These are phyloP conservation scores for Ceratobasidium sp. DNA, from an alignment of 1,284 basidiomycete species.

Conservation along the genomic window DNA sequence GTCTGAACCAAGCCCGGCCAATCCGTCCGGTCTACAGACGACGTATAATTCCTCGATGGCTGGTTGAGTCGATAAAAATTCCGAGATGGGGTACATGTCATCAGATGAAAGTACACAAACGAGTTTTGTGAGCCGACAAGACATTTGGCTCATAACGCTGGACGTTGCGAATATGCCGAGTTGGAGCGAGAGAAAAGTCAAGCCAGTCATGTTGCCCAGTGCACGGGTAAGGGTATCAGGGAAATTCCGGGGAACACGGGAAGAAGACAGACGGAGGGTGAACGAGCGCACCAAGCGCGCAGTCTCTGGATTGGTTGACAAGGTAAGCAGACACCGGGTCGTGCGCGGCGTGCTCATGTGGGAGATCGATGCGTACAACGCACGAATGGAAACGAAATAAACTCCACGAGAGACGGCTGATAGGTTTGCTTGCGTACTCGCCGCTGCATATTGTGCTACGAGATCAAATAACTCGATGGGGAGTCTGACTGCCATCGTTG, in stretches of 20 bases:
- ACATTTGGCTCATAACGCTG: neutral
- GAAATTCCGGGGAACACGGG: neutral
- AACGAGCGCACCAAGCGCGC: slow-evolving; percentile 13
- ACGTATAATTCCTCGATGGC: slow-evolving; percentile 10
- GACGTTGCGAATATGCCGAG: neutral
- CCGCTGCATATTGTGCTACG: neutral
- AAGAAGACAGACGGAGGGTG: neutral
- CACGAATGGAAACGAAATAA: neutral
- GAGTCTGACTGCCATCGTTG: neutral
- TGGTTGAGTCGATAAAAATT: slow-evolving; percentile 20
- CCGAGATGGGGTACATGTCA: neutral
- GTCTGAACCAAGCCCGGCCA: neutral
- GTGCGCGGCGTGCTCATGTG: neutral
- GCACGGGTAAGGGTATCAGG: neutral
- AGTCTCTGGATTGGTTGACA: neutral
- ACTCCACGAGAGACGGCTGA: neutral
- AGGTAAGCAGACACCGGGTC: slow-evolving; percentile 6
- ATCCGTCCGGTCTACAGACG: neutral
- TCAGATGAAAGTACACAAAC: neutral
- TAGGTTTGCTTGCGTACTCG: neutral
- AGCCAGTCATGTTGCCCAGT: slow-evolving; percentile 6
- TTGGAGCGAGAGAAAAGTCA: slow-evolving; percentile 10
- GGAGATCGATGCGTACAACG: slow-evolving; percentile 17
- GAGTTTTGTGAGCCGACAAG: slow-evolving; percentile 4
- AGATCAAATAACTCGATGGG: slow-evolving; percentile 20